Evolutionary conservation across 1,284 basidiomycete species (phyloP).

Genomic region (Cutaneotrichosporon sp.): DNA sequence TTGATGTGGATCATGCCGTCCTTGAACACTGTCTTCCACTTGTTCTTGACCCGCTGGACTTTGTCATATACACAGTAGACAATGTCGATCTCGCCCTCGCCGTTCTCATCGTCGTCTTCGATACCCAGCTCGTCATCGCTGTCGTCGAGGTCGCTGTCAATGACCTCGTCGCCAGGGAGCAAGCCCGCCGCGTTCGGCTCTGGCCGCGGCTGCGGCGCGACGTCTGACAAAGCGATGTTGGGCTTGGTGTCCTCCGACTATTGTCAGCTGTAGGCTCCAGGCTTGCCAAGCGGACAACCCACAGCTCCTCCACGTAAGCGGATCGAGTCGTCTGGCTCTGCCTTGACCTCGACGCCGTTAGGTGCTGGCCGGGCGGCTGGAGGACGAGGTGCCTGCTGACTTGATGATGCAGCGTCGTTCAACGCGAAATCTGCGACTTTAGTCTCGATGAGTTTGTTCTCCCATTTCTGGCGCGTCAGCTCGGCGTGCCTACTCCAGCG

Average conservation of each 20-base stretch:
- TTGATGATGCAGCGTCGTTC: constrained; percentile 18
- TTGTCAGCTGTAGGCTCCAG: constrained; percentile 1
- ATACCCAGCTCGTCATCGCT: constrained; percentile 67
- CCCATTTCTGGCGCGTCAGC: constrained; percentile 73
- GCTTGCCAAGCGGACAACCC: not conserved
- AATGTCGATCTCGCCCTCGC: constrained; percentile 68
- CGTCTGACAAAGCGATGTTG: constrained; percentile 8
- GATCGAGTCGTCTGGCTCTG: constrained; percentile 45
- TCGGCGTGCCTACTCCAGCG: not conserved
- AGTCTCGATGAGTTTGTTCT: constrained; percentile 84
- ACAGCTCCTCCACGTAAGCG: constrained; percentile 44
- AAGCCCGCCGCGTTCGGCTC: constrained; percentile 53
- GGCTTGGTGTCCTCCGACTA: constrained; percentile 19
- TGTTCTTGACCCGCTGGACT: constrained; percentile 98
- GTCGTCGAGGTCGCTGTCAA: constrained; percentile 95
- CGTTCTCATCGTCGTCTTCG: constrained; percentile 53
- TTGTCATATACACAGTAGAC: constrained; percentile 99
- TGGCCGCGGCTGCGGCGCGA: constrained; percentile 30
- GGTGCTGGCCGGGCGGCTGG: constrained; percentile 8
- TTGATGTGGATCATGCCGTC: constrained; percentile 98
- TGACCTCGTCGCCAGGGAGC: constrained; percentile 67
- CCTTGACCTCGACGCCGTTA: constrained; percentile 40
- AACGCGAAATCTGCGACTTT: constrained; percentile 81
- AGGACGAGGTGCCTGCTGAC: not conserved
- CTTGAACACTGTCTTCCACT: constrained; percentile 99